phyloP scores from a whole-genome alignment of 176 grass and related monocot genomes.

The Triticum monococcum region DNA sequence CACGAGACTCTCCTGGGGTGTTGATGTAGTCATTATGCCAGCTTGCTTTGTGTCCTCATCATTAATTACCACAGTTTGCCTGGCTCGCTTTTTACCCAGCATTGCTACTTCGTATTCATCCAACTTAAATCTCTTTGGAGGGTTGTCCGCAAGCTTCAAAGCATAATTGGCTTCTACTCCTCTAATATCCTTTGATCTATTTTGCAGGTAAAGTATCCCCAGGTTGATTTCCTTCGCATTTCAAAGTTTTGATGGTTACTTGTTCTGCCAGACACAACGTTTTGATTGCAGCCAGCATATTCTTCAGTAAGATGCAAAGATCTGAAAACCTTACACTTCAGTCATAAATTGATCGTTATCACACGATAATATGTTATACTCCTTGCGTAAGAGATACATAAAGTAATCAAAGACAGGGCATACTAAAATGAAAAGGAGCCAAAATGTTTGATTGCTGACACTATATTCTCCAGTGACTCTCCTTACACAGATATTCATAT shows the following conservation, averaged over 20 bases:
- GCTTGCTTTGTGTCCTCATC: conserved; percentile 89
- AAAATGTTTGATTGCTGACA: too few species aligned
- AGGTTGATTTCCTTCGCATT: conserved; percentile 42
- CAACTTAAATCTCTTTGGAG: conserved; percentile 69
- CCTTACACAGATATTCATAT: too few species aligned
- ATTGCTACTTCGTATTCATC: conserved; percentile 79
- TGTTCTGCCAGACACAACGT: too few species aligned
- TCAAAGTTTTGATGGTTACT: background rate
- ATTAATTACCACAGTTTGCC: conserved; percentile 77
- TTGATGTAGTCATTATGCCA: conserved; percentile 67
- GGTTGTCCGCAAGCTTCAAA: conserved; percentile 65
- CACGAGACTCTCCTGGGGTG: conserved; percentile 71
- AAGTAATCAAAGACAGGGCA: too few species aligned
- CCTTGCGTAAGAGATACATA: too few species aligned
- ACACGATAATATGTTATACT: too few species aligned
- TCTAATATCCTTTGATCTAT: conserved; percentile 57
- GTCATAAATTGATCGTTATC: too few species aligned
- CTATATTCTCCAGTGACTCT: too few species aligned
- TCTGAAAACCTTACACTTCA: too few species aligned
- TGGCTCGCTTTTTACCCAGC: conserved; percentile 78
- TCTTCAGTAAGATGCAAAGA: too few species aligned
- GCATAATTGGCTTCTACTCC: conserved; percentile 83
- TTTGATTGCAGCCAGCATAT: too few species aligned
- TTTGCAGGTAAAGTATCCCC: conserved; percentile 46
- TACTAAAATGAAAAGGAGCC: too few species aligned